These are phyloP conservation scores for Erysiphe pulchra DNA, from an alignment of 2,329 filamentous ascomycete genomes.

Conservation along the genomic window DNA sequence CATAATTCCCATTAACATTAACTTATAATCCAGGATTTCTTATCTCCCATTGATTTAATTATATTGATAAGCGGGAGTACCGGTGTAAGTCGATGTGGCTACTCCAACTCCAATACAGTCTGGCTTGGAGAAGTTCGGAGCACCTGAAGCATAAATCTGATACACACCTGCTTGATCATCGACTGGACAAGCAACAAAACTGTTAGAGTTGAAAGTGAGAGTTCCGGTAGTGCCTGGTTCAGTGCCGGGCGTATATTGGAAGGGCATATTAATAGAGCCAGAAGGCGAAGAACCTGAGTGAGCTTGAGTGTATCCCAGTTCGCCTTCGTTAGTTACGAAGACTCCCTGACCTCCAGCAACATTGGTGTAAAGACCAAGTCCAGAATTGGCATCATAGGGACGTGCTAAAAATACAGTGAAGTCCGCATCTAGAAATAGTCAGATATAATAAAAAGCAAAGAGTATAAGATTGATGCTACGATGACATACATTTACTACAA, in stretches of 20 bases:
- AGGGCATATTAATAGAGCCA: background rate
- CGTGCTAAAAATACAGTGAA: background rate
- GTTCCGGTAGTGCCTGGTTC: background rate
- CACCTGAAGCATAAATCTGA: background rate
- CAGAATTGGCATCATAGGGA: background rate
- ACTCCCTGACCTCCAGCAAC: constrained; percentile 38
- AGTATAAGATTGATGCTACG: no score
- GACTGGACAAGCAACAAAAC: background rate
- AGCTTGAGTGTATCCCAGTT: constrained; percentile 27
- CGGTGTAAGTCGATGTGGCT: background rate
- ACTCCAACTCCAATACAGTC: background rate
- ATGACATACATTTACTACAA: background rate
- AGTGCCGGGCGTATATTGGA: background rate
- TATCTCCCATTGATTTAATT: background rate
- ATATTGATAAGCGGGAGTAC: background rate
- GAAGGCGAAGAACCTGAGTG: constrained; percentile 1
- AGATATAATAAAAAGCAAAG: no score
- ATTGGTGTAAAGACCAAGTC: background rate
- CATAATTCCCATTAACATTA: no score
- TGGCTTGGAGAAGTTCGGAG: background rate
- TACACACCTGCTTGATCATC: background rate
- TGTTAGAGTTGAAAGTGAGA: background rate
- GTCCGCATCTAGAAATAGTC: background rate
- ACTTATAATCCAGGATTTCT: no score
- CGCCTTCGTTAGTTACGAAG: constrained; percentile 28